A percentile compares a stretch with the other conserved stretches of the same genome.
Evolutionary conservation across 495 filamentous ascomycete genomes (phyloP).

Genomic region (Talaromyces liani): DNA sequence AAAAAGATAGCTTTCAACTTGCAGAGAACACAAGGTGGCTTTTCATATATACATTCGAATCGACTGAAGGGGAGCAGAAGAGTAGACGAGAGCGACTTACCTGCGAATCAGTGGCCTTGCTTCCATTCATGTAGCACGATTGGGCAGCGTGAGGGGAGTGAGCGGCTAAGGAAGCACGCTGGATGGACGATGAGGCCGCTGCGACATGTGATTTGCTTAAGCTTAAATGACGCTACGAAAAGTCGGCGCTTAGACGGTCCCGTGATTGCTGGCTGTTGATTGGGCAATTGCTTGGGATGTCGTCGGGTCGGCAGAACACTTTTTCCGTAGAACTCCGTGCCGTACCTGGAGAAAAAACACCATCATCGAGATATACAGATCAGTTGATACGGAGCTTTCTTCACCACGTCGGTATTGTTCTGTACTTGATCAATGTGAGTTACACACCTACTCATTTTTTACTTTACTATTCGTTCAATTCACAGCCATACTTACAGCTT

Average conservation of each 20-base stretch:
- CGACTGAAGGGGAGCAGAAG: conserved; percentile 3
- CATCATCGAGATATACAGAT: not conserved
- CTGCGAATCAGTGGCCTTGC: conserved; percentile 15
- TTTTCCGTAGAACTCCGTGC: not conserved
- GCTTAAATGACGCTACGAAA: not conserved
- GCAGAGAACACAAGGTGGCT: not conserved
- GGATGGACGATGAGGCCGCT: conserved; percentile 1
- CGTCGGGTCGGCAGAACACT: not conserved
- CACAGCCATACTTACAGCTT: too few relatives aligned
- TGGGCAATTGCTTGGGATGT: not conserved
- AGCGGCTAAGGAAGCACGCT: conserved; percentile 9
- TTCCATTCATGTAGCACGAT: not conserved
- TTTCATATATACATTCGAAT: conserved; percentile 3
- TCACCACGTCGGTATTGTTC: not conserved
- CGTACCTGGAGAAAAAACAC: conserved; percentile 1
- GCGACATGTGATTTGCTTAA: conserved; percentile 8
- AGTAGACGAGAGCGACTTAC: conserved; percentile 4
- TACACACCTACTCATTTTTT: too few relatives aligned
- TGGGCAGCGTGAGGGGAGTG: conserved; percentile 1
- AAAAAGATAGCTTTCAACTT: not conserved
- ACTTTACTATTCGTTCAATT: too few relatives aligned
- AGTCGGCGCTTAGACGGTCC: not conserved
- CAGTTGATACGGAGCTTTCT: not conserved
- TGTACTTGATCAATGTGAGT: not conserved
- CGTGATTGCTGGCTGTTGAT: not conserved